These are phyloP conservation scores for Solioccasus polychromus DNA, from an alignment of 768 basidiomycete species.

Conservation along the genomic window DNA sequence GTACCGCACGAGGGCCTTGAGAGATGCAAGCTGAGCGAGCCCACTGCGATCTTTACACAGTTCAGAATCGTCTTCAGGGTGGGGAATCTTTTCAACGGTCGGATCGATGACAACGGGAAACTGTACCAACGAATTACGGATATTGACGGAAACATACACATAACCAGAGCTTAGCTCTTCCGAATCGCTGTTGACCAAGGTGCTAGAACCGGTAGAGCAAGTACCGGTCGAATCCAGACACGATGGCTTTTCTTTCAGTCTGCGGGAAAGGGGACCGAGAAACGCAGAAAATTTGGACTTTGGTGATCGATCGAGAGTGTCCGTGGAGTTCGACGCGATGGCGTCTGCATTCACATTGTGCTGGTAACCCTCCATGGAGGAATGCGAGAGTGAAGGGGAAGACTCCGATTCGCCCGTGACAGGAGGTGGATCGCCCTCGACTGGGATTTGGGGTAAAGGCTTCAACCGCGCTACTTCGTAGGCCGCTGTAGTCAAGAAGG, in stretches of 20 bases:
- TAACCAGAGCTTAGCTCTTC: constrained; percentile 18
- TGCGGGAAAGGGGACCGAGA: constrained; percentile 12
- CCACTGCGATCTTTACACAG: constrained; percentile 27
- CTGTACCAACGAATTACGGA: constrained; percentile 26
- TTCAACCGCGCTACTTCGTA: constrained; percentile 26
- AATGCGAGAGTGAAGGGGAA: neutral
- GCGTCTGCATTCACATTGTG: neutral
- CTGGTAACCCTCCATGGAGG: constrained; percentile 5
- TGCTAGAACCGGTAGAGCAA: constrained; percentile 18
- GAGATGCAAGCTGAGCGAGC: constrained; percentile 33
- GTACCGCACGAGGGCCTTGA: constrained; percentile 43
- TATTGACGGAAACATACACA: constrained; percentile 22
- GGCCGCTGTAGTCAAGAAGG: constrained; percentile 30
- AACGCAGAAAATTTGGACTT: constrained; percentile 16
- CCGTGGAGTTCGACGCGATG: constrained; percentile 2
- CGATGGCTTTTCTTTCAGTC: constrained; percentile 6
- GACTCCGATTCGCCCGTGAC: constrained; percentile 2
- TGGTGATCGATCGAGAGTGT: neutral
- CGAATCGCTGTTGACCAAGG: constrained; percentile 14
- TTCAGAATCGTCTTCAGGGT: constrained; percentile 29
- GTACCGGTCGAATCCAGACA: neutral
- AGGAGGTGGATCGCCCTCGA: neutral
- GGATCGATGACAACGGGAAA: constrained; percentile 27
- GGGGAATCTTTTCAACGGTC: constrained; percentile 28
- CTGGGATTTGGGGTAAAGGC: constrained; percentile 26